Conservation (phyloP, 352 stramenopile genomes). For the Pythium monospermum region DNA sequence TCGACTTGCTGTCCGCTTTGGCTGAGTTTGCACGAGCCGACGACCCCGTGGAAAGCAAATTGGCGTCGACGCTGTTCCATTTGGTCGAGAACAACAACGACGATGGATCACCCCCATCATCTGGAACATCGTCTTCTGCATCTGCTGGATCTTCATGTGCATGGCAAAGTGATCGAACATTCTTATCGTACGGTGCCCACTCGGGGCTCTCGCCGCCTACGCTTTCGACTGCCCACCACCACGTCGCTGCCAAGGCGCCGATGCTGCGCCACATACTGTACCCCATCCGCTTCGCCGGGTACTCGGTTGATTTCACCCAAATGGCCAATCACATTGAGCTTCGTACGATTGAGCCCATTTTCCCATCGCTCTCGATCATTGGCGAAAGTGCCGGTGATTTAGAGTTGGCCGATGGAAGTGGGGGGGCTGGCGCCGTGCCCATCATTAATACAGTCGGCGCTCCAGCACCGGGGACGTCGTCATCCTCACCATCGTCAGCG, state of each 20-base stretch:
- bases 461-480: background rate
- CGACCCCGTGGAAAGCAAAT: conserved; percentile 42
- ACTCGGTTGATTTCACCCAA: conserved; percentile 48
- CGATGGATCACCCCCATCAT: background rate
- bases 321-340: conserved; percentile 50
- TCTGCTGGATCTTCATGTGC: background rate
- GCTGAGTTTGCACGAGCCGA: conserved; percentile 51
- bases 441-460: too few species aligned
- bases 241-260: conserved; percentile 18
- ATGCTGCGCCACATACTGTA: conserved; percentile 27
- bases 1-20: conserved; percentile 57
- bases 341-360: conserved; percentile 48
- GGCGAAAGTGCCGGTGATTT: conserved; percentile 7
- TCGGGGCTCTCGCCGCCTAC: conserved; percentile 22
- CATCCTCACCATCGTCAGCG: background rate
- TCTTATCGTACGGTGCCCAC: conserved; percentile 31
- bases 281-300: conserved; percentile 35
- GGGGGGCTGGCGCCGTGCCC: too few species aligned
- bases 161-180: conserved; percentile 60
- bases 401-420: conserved; percentile 2
- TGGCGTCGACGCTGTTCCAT: conserved; percentile 53
- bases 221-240: conserved; percentile 28
- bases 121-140: background rate
- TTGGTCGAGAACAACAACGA: conserved; percentile 56
- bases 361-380: conserved; percentile 27